Base-by-base conservation (phyloP, 805 yeast species). In the Ascoidea rubescens region DNA sequence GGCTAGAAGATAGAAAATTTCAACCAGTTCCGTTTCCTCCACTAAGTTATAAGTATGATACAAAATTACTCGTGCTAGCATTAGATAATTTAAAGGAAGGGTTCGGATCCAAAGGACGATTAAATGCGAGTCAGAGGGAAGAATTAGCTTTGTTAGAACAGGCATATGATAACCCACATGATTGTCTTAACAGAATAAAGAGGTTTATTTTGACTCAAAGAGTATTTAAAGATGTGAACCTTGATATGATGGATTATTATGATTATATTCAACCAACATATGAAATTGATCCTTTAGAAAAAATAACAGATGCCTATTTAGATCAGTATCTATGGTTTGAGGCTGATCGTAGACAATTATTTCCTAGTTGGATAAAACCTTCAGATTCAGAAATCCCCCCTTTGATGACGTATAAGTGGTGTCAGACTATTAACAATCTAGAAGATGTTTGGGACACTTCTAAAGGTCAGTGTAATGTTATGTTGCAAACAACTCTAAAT, bases 321-420 rank as follows among this genome's bases (percentile, higher is more conserved):
- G 98, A 91, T 61, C 99, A 93, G 61, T 93, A 91, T 60, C 69
- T 93, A 48, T 93, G 98, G 96, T 91, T 85, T 66, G 98, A 93
- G 63, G 91, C 93, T 7, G 96, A 87, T 52, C 82, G 85, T 62
- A 69, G 96, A 54, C 79, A 82, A 5, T 67, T 93, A 31, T 93
- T 93, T 67, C 99, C 99, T 4, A 84, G 82, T 63, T 93, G 99
- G 99, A 75, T 93, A 45, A 93, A 93, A 63, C 99, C 99, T 6
- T 80, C 86, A 58, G 99, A 93, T 60, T 77, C 86, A 32, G 99
- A 93, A 65, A 84, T 93, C 28, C 95, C 98, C 0, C 99, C 96
- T 0, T 66, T 90, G 37, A 70, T 91, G 55, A 95, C 86, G 1
- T 89, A 91, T 67, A 91, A 90, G 62, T 93, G 96, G 96, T 81